Evolutionary conservation across 1,139 yeast genomes (phyloP), one percentile per base, ranked within the genome.

Genomic region (Zygosaccharomyces pseudobailii): DNA sequence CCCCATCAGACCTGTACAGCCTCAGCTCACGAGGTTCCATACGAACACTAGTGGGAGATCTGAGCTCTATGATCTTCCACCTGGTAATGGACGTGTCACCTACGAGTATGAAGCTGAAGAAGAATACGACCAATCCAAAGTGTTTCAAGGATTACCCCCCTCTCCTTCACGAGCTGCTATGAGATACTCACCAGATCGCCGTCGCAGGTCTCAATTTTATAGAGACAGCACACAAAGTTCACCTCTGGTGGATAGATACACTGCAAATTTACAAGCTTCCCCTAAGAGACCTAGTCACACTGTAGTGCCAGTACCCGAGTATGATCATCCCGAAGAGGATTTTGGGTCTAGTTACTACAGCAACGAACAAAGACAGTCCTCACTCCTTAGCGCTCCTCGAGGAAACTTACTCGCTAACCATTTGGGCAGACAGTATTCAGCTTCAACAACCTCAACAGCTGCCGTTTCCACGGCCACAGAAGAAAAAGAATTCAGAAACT

Each of bases 231-330:
- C 58, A 3, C 63, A 60, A 24, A 57, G 54, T 42, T 62, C 67
- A 2, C 69, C 68, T 5, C 50, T 58, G 20, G 61, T 53, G 13
- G 58, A 57, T 35, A 65, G 72, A 55, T 66, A 66, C 42, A 75
- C 75, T 46, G 82, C 73, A 56, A 80, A 88, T 1, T 70, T 76
- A 22, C 69, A 76, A 54, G 89, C 83, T 57, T 83, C 89, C 0
- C 92, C 92, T 30, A 76, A 72, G 49, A 76, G 87, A 61, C 73
- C 73, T 41, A 71, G 68, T 43, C 75, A 76, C 3, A 73, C 79
- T 10, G 66, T 80, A 8, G 67, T 76, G 9, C 72, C 77, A 23
- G 67, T 73, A 24, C 74, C 74, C 42, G 75, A 73, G 40, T 73
- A 72, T 20, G 74, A 69, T 24, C 74, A 69, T 7, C 69, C 63